Evolutionary conservation across 495 filamentous ascomycete species (phyloP).

Genomic region (Symbiotaphrina buchneri): DNA sequence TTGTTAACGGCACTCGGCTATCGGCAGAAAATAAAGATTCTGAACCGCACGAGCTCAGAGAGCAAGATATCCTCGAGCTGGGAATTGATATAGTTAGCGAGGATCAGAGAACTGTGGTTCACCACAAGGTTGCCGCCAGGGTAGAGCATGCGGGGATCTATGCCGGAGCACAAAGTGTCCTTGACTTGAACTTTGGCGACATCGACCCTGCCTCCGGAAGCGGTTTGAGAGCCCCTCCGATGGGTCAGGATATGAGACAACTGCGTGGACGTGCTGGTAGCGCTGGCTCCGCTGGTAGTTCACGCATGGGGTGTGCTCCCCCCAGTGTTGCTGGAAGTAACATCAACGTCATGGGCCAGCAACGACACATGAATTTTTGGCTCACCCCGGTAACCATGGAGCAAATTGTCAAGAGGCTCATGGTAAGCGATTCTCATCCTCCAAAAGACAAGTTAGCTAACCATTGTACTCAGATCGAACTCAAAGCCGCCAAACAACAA

Average conservation of each 20-base stretch:
- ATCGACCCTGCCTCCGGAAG: conserved; percentile 45
- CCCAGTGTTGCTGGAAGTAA: conserved; percentile 33
- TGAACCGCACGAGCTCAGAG: conserved; percentile 75
- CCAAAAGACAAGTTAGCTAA: not conserved
- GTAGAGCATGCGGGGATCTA: conserved; percentile 84
- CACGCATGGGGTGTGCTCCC: conserved; percentile 12
- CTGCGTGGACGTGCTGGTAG: conserved; percentile 52
- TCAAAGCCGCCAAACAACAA: conserved; percentile 72
- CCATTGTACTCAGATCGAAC: conserved; percentile 38
- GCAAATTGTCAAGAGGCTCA: conserved; percentile 81
- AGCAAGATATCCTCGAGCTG: conserved; percentile 72
- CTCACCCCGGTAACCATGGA: conserved; percentile 78
- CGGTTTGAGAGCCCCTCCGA: conserved; percentile 38
- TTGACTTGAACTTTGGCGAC: conserved; percentile 81
- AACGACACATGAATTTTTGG: conserved; percentile 57
- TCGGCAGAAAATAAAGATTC: conserved; percentile 89
- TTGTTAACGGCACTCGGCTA: conserved; percentile 79
- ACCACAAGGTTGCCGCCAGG: conserved; percentile 92
- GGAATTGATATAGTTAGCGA: conserved; percentile 97
- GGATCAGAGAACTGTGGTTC: conserved; percentile 92
- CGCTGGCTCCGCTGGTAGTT: conserved; percentile 39
- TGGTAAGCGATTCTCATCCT: conserved; percentile 30
- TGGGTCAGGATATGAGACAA: conserved; percentile 29
- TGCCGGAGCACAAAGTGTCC: conserved; percentile 35
- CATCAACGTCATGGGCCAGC: conserved; percentile 34